Evolutionary conservation across 148 eudicot genomes (phyloP).

Genomic region (Rhododendron molle): DNA sequence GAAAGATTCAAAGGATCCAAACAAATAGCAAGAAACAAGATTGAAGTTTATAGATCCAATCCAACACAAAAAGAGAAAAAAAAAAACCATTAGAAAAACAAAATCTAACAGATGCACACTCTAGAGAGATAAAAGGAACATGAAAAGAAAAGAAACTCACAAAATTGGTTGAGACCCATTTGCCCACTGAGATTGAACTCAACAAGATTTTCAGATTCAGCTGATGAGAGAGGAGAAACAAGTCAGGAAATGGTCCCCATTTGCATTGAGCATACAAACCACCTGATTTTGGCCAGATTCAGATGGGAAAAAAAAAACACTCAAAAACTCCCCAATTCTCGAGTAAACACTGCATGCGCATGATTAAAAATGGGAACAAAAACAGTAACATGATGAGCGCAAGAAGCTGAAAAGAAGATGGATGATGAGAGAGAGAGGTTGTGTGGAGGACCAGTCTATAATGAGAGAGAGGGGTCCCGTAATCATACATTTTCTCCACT

Average conservation of each 20-base stretch:
- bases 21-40: neutral
- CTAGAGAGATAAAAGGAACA: neutral
- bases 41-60: neutral
- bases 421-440: neutral
- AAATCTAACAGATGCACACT: neutral
- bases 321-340: neutral
- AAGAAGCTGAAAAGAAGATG: neutral
- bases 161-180: neutral
- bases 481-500: slow-evolving; percentile 22
- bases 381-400: neutral
- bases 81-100: neutral
- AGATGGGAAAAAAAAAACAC: neutral
- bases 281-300: neutral
- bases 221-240: neutral
- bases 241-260: neutral
- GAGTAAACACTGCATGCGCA: slow-evolving; percentile 27
- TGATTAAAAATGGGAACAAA: slow-evolving; percentile 1
- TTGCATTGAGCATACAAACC: neutral
- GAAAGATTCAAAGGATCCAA: neutral
- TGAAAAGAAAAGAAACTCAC: neutral
- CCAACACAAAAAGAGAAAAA: too few species aligned
- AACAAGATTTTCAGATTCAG: neutral
- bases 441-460: slow-evolving; percentile 19
- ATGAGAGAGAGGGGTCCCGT: slow-evolving; percentile 20
- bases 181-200: neutral